Conservation (phyloP, 129 eudicot genomes). For the Ambrosia trifida region DNA sequence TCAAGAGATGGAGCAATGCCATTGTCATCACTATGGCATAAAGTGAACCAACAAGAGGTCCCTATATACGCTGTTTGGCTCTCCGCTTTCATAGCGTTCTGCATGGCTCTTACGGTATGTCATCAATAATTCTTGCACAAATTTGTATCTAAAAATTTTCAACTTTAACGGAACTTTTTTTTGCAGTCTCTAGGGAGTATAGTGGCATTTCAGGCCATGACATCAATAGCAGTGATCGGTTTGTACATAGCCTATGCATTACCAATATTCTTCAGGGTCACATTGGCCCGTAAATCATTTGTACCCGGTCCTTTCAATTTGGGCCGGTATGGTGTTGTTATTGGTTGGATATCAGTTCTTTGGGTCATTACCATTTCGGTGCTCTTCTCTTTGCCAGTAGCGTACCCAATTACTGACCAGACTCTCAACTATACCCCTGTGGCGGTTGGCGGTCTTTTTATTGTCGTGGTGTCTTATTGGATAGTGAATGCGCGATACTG, state of each 20-base stretch:
- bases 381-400: conserved; percentile 87
- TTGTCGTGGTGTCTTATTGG: conserved; percentile 69
- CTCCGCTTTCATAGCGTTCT: conserved; percentile 79
- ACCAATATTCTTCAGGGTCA: conserved; percentile 88
- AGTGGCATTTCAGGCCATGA: conserved; percentile 99
- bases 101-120: conserved; percentile 97
- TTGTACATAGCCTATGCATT: conserved; percentile 92
- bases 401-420: conserved; percentile 70
- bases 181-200: conserved; percentile 93
- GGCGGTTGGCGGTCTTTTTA: conserved; percentile 81
- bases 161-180: not conserved
- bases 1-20: conserved; percentile 99
- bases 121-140: conserved; percentile 6
- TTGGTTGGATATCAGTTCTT: conserved; percentile 85
- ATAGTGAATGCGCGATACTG: conserved; percentile 70
- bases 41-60: conserved; percentile 85
- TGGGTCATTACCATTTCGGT: conserved; percentile 84
- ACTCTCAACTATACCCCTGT: conserved; percentile 94
- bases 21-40: conserved; percentile 81
- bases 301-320: conserved; percentile 81
- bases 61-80: conserved; percentile 95
- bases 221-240: conserved; percentile 93
- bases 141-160: not conserved
- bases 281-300: conserved; percentile 85
- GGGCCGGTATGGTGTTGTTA: conserved; percentile 65